These are phyloP conservation scores for Naegleria lovaniensis DNA, from an alignment of 208 protist species.

Conservation along the genomic window DNA sequence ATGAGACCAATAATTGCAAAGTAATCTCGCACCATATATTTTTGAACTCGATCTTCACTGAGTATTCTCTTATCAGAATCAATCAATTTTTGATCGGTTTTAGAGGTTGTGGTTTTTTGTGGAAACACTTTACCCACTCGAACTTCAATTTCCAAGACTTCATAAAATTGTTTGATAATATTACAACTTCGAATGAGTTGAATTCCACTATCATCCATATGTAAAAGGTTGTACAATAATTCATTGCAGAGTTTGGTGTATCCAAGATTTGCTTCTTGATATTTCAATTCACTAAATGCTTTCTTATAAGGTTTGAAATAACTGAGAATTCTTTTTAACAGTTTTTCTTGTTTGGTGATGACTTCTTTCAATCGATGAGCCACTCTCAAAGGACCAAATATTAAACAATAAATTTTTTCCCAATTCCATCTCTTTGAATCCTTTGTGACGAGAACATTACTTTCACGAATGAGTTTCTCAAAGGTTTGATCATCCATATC, in stretches of 20 bases:
- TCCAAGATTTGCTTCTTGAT: neutral
- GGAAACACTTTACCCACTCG: too few relatives aligned
- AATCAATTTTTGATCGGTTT: neutral
- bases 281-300: slow-evolving; percentile 9
- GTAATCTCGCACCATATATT: slow-evolving; percentile 3
- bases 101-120: neutral
- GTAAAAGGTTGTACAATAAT: slow-evolving; percentile 7
- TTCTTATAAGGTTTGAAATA: slow-evolving; percentile 4
- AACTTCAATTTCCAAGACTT: neutral
- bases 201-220: neutral
- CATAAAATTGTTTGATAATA: neutral
- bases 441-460: neutral
- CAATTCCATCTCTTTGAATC: slow-evolving; percentile 19
- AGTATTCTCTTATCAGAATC: slow-evolving; percentile 5
- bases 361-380: slow-evolving; percentile 1
- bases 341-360: neutral
- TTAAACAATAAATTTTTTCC: slow-evolving; percentile 9
- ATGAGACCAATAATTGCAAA: slow-evolving; percentile 9
- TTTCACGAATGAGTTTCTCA: neutral
- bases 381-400: slow-evolving; percentile 10
- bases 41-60: neutral
- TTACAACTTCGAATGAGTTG: neutral
- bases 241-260: neutral
- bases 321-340: neutral
- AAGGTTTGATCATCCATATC: neutral